phyloP scores from a whole-genome alignment of 1,284 basidiomycete genomes.

The Bondarzewia mesenterica region DNA sequence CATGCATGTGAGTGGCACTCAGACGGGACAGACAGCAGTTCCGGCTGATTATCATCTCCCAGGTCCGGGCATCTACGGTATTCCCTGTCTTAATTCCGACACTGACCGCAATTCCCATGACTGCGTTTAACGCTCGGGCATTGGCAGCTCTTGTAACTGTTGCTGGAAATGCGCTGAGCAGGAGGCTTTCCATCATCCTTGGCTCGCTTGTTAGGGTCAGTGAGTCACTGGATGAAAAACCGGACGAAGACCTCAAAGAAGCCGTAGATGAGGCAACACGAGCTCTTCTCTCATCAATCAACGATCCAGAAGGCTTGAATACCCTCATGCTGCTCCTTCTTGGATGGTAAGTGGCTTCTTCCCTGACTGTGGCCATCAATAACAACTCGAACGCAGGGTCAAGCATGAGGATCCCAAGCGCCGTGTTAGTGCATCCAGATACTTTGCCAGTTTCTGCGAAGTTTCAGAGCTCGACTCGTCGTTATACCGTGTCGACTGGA shows the following conservation, averaged over 20 bases:
- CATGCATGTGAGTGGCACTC: slow-evolving; percentile 64
- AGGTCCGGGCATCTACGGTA: slow-evolving; percentile 88
- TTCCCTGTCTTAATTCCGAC: slow-evolving; percentile 99
- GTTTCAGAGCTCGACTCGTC: slow-evolving; percentile 73
- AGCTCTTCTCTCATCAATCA: slow-evolving; percentile 71
- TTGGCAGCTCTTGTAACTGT: slow-evolving; percentile 88
- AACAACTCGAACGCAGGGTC: slow-evolving; percentile 41
- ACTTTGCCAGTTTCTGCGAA: slow-evolving; percentile 80
- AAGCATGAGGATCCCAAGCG: slow-evolving; percentile 67
- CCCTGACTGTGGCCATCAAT: slow-evolving; percentile 5
- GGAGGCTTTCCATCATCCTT: slow-evolving; percentile 71
- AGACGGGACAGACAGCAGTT: neutral
- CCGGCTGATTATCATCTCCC: slow-evolving; percentile 3
- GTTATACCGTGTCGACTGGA: slow-evolving; percentile 89
- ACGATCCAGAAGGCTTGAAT: slow-evolving; percentile 81
- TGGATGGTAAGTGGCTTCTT: slow-evolving; percentile 57
- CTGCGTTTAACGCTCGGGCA: slow-evolving; percentile 93
- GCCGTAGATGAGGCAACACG: slow-evolving; percentile 76
- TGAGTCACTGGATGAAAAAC: slow-evolving; percentile 48
- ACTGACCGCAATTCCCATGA: slow-evolving; percentile 84
- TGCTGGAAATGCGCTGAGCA: slow-evolving; percentile 85
- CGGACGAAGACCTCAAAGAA: slow-evolving; percentile 59
- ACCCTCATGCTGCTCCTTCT: slow-evolving; percentile 85
- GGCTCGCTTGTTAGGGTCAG: slow-evolving; percentile 66
- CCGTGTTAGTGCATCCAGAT: slow-evolving; percentile 69